Percentiles rank a stretch among this genome's conserved stretches.
These are phyloP conservation scores for Chamaenerion angustifolium DNA, from an alignment of 345 rosid genomes.

Conservation along the genomic window DNA sequence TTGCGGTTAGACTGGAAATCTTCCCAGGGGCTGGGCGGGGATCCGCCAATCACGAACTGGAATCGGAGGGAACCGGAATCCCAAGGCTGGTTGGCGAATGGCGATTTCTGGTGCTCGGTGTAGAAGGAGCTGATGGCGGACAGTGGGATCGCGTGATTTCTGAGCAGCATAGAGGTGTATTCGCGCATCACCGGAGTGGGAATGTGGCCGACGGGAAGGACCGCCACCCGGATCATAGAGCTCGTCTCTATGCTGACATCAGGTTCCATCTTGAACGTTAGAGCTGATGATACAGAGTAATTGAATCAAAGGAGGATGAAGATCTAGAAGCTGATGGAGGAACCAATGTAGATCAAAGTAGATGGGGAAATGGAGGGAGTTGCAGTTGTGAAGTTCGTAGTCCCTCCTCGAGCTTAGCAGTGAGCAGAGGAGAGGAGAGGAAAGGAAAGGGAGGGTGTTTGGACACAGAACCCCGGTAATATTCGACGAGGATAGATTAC, in stretches of 20 bases:
- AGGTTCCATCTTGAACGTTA: constrained; percentile 53
- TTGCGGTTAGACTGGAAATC: constrained; percentile 95
- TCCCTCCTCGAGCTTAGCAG: neutral
- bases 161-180: constrained; percentile 69
- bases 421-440: constrained; percentile 6
- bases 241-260: constrained; percentile 89
- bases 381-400: neutral
- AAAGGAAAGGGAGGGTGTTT: too few species aligned
- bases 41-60: constrained; percentile 82
- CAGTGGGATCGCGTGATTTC: constrained; percentile 63
- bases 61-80: constrained; percentile 82
- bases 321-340: constrained; percentile 5
- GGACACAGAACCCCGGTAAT: neutral
- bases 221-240: constrained; percentile 80
- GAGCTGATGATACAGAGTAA: too few species aligned
- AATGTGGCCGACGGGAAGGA: constrained; percentile 69
- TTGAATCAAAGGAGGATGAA: constrained; percentile 11
- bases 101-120: constrained; percentile 98
- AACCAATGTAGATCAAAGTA: constrained; percentile 6
- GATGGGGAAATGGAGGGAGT: neutral
- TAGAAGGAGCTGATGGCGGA: constrained; percentile 85
- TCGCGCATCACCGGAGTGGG: constrained; percentile 63
- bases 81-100: constrained; percentile 89
- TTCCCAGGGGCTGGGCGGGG: constrained; percentile 97
- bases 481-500: neutral